Evolutionary conservation across 1,284 basidiomycete species (phyloP).

Genomic region (Wolfiporia cocos): DNA sequence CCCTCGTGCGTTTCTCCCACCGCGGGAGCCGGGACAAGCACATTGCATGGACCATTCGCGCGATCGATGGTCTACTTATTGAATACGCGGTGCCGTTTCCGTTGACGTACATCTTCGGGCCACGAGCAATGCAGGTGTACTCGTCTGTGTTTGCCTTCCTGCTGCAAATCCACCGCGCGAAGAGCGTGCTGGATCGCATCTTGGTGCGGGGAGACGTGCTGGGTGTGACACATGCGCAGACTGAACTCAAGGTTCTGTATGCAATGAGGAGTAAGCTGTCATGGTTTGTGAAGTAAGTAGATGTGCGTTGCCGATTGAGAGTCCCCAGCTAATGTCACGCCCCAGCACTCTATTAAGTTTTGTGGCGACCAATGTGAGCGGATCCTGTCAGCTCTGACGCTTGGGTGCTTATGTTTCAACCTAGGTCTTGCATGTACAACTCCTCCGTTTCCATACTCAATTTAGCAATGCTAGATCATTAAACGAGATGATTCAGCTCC

Average conservation of each 20-base stretch:
- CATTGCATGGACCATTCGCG: slow-evolving; percentile 46
- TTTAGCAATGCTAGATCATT: slow-evolving; percentile 57
- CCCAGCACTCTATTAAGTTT: slow-evolving; percentile 67
- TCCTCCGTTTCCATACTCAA: slow-evolving; percentile 48
- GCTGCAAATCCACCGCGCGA: slow-evolving; percentile 70
- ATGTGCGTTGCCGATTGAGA: neutral
- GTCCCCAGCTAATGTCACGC: neutral
- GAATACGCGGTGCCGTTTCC: slow-evolving; percentile 83
- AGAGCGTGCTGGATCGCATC: slow-evolving; percentile 63
- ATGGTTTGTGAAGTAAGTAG: slow-evolving; percentile 79
- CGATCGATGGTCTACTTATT: slow-evolving; percentile 59
- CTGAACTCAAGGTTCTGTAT: slow-evolving; percentile 62
- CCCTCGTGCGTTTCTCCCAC: slow-evolving; percentile 71
- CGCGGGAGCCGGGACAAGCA: slow-evolving; percentile 38
- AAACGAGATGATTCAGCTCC: slow-evolving; percentile 70
- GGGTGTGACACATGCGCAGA: slow-evolving; percentile 26
- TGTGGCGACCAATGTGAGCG: slow-evolving; percentile 62
- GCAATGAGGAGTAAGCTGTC: slow-evolving; percentile 67
- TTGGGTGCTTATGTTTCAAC: no score
- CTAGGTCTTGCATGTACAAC: slow-evolving; percentile 66
- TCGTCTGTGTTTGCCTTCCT: slow-evolving; percentile 73
- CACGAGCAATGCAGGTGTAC: slow-evolving; percentile 53
- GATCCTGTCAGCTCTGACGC: no score
- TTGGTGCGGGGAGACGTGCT: slow-evolving; percentile 45
- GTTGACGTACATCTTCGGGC: slow-evolving; percentile 72